A percentile compares a stretch with the other conserved stretches of the same genome.
phyloP scores from a whole-genome alignment of 257 asterid genomes.

The Craterostigma plantagineum region DNA sequence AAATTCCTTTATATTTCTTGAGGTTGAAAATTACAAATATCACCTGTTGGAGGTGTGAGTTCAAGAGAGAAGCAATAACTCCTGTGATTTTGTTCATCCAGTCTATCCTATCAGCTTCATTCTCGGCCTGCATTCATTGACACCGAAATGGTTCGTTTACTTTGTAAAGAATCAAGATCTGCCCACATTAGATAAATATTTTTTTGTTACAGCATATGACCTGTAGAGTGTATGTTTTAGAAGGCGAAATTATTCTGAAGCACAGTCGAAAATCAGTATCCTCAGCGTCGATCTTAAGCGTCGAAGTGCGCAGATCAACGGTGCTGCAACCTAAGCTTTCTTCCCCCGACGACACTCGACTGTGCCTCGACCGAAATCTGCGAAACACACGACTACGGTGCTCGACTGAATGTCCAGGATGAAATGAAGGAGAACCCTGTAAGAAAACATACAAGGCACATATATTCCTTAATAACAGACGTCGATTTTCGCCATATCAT shows the following conservation, averaged over 20 bases:
- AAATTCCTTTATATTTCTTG: conserved; percentile 4
- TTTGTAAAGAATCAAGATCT: no score
- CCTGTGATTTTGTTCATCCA: conserved; percentile 95
- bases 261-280: conserved; percentile 86
- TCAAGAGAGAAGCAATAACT: conserved; percentile 77
- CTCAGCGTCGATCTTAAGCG: conserved; percentile 83
- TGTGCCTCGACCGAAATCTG: conserved; percentile 72
- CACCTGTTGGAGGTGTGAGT: conserved; percentile 85
- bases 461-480: conserved; percentile 6
- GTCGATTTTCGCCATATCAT: no score
- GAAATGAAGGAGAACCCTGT: conserved; percentile 58
- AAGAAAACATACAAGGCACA: conserved; percentile 11
- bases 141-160: no score
- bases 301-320: conserved; percentile 80
- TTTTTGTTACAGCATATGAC: conserved; percentile 19
- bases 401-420: conserved; percentile 34
- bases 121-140: conserved; percentile 47
- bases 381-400: conserved; percentile 59
- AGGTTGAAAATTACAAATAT: conserved; percentile 7
- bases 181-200: not conserved
- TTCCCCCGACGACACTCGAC: conserved; percentile 42
- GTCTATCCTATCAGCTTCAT: conserved; percentile 84
- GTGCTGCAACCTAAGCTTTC: conserved; percentile 58
- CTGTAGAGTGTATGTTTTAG: conserved; percentile 74
- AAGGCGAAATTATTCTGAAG: conserved; percentile 88